Evolutionary conservation across 73 alveolate genomes (phyloP), one percentile per base, ranked within the genome.

Genomic region (Blepharisma stoltei): DNA sequence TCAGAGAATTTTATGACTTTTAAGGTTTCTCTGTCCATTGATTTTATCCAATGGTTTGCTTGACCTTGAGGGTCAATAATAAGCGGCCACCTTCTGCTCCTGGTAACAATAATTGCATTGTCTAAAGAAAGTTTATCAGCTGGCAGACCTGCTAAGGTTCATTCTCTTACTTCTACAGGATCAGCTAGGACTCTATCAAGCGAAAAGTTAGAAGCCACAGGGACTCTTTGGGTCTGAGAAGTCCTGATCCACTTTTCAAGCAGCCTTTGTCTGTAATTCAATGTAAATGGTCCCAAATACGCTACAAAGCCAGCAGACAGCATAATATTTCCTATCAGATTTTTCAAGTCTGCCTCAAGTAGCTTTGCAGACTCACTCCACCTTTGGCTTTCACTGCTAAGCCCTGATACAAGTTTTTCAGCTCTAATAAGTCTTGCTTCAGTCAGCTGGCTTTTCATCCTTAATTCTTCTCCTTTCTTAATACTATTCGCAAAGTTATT

Each of bases 11-110:
- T 98, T 84, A 94, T 94, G 65, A 90, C 89, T 82, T 96, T 80
- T 83, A 89, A 69, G 76, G 94, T 91, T 68, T 90, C 90, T 90
- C 90, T 93, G 88, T 93, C 98, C 92, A 95, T 89, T 87, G 90
- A 93, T 78, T 98, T 97, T 78, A 98, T 97, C 99, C 99, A 98
- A 52, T 97, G 96, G 93, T 98, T 98, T 6, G 99, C 99, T 78
- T 98, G 95, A 65, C 97, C 97, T 86, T 98, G 99, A 0, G 99
- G 99, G 80, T 98, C 99, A 43, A 98, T 98, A 87, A 98, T 92
- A 53, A 98, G 91, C 7, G 99, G 99, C 99, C 99, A 98, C 78
- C 99, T 94, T 76, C 98, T 93, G 20, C 99, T 97, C 54, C 90
- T 79, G 6, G 97, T 95, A 47, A 96, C 95, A 80, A 95, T 90